Evolutionary conservation across 202 grass and related monocot species (phyloP).

Genomic region (Carex sylvatica): DNA sequence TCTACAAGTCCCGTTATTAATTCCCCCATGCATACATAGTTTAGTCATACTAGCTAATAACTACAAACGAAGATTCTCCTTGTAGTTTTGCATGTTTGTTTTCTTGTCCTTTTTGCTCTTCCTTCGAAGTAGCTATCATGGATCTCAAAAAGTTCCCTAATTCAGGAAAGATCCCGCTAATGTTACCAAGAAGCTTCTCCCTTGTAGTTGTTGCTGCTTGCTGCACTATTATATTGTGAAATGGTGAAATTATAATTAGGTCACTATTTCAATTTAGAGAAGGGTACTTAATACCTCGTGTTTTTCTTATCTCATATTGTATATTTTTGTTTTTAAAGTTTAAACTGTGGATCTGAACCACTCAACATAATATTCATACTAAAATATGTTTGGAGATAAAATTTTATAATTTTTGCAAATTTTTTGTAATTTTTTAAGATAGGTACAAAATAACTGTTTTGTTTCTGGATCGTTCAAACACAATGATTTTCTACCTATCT

Average conservation of each 20-base stretch:
- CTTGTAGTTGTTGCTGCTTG: neutral
- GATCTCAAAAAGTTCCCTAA: conserved; percentile 19
- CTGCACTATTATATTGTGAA: neutral
- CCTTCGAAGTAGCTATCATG: conserved; percentile 6
- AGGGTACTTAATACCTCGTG: too few relatives aligned
- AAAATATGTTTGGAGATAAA: too few relatives aligned
- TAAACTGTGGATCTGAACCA: too few relatives aligned
- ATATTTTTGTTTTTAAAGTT: too few relatives aligned
- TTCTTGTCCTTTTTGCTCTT: conserved; percentile 19
- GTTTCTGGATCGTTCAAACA: too few relatives aligned
- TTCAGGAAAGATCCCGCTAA: conserved; percentile 16
- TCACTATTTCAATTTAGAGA: too few relatives aligned
- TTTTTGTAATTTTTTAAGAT: too few relatives aligned
- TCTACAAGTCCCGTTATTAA: neutral
- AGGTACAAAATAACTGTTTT: too few relatives aligned
- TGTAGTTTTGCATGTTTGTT: conserved; percentile 24
- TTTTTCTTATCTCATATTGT: too few relatives aligned
- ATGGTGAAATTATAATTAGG: neutral
- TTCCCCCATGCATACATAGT: neutral
- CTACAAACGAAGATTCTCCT: conserved; percentile 24
- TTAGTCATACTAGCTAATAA: conserved; percentile 18
- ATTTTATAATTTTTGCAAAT: too few relatives aligned
- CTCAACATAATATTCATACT: too few relatives aligned
- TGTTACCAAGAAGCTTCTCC: conserved; percentile 21
- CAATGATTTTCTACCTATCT: too few relatives aligned